A percentile compares a stretch with the other conserved stretches of the same genome.
phyloP scores from a whole-genome alignment of 2,329 filamentous ascomycete species.

The Sporothrix pallida region DNA sequence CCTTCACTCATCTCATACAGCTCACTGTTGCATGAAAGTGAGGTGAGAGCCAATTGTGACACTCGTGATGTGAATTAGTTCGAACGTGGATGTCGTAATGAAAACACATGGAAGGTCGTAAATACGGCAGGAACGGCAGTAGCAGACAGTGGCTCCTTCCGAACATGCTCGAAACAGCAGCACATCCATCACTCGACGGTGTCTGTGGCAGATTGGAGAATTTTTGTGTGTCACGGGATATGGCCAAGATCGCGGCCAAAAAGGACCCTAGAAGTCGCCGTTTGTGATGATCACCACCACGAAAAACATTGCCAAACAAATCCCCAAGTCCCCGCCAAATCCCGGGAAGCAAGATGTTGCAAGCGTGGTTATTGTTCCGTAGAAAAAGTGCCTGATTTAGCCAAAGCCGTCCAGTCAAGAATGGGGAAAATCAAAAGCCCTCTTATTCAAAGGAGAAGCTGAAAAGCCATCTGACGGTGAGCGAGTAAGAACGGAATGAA shows the following conservation, averaged over 20 bases:
- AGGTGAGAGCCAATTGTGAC: background rate
- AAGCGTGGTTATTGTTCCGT: background rate
- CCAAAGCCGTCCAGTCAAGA: constrained; percentile 8
- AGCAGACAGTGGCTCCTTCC: background rate
- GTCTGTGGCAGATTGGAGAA: background rate
- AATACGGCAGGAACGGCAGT: background rate
- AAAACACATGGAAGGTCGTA: background rate
- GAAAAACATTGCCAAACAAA: background rate
- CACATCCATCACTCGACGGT: background rate
- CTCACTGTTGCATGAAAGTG: constrained; percentile 6
- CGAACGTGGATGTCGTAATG: constrained; percentile 8
- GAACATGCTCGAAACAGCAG: background rate
- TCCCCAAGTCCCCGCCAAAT: constrained; percentile 21
- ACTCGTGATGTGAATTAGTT: background rate
- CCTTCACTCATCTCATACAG: constrained; percentile 7
- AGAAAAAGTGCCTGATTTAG: background rate
- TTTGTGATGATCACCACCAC: background rate
- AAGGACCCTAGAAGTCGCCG: background rate
- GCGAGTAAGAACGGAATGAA: background rate
- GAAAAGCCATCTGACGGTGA: background rate
- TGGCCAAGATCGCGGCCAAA: background rate
- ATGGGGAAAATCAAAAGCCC: constrained; percentile 22
- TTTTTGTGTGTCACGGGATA: background rate
- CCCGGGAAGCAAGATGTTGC: background rate
- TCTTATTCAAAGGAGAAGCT: background rate